Conservation (phyloP, 2,329 filamentous ascomycete genomes). For the Colletotrichum tofieldiae region DNA sequence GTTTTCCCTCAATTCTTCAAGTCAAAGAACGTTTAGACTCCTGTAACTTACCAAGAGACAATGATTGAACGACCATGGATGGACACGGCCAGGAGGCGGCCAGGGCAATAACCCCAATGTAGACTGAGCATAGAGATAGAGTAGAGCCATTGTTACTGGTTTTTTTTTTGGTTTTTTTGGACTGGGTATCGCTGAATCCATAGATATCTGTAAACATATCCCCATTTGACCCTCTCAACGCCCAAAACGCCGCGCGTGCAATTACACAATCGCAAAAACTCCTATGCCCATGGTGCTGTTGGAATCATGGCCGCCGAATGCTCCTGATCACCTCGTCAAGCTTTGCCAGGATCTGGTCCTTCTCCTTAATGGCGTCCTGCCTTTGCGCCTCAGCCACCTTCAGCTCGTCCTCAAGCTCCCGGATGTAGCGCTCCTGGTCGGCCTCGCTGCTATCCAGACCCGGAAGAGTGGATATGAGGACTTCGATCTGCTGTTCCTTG, state of each 20-base stretch:
- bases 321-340: conserved; percentile 75
- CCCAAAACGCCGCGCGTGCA: conserved; percentile 50
- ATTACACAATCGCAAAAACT: conserved; percentile 32
- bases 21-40: conserved; percentile 48
- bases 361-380: conserved; percentile 75
- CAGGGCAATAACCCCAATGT: neutral
- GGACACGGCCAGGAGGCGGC: neutral
- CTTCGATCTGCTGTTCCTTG: conserved; percentile 88
- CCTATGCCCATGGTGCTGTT: neutral
- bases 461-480: conserved; percentile 81
- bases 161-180: neutral
- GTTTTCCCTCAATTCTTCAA: conserved; percentile 93
- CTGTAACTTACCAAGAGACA: neutral
- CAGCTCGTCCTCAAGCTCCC: conserved; percentile 76
- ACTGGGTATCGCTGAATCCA: conserved; percentile 25
- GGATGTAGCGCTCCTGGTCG: conserved; percentile 80
- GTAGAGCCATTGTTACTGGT: conserved; percentile 10
- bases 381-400: conserved; percentile 75
- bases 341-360: conserved; percentile 72
- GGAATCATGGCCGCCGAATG: conserved; percentile 69
- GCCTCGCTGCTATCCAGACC: conserved; percentile 84
- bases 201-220: conserved; percentile 31
- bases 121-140: neutral
- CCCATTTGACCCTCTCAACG: conserved; percentile 17
- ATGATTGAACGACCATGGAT: neutral